Base-by-base conservation (phyloP, 345 rosid species). In the Arabidopsis suecica region DNA sequence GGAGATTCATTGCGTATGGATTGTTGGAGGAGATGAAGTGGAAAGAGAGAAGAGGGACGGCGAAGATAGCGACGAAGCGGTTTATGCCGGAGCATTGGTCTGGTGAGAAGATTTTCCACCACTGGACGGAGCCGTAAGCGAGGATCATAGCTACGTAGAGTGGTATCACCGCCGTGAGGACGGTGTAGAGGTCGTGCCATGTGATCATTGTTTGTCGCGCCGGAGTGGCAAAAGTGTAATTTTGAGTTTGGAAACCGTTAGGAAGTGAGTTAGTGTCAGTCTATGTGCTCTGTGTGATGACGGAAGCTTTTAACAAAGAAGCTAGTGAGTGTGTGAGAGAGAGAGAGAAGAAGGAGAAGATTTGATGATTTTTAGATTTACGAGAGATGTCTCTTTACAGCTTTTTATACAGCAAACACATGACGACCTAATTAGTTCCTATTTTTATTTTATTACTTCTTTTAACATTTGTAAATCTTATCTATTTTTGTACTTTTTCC, bases 61-160 rank as follows among this genome's bases (percentile, higher is more conserved):
- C 97, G 62, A 94, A 94, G 0, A 94, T 80, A 30, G 98, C 97
- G n/a, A 90, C 98, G 68, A 94, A 92, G 6, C 97, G 93, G 80
- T 94, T 94, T 78, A 94, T 94, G 1, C 98, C 97, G 3, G 98
- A 94, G 82, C 98, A 94, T 60, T 94, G 98, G 69, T 92, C 97
- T 0, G 97, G 96, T 1, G 92, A 74, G 86, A 94, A 94, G 55
- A 94, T 94, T 71, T 87, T 88, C 97, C 97, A 94, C 97, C 97
- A 94, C 7, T 90, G 90, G 20, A 94, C 97, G 1, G 97, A 94
- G 36, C 98, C 97, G 66, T 94, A 94, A 2, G 98, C 97, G 73
- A 94, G 78, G 77, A 91, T 81, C 97, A 94, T 94, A 32, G 98
- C 97, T 68, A 91, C 93, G 75, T 91, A 92, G 3, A 94, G 90